Percentiles rank a stretch among this genome's conserved stretches.
Conservation (phyloP, 495 filamentous ascomycete species). For the Aspergillus avenaceus region DNA sequence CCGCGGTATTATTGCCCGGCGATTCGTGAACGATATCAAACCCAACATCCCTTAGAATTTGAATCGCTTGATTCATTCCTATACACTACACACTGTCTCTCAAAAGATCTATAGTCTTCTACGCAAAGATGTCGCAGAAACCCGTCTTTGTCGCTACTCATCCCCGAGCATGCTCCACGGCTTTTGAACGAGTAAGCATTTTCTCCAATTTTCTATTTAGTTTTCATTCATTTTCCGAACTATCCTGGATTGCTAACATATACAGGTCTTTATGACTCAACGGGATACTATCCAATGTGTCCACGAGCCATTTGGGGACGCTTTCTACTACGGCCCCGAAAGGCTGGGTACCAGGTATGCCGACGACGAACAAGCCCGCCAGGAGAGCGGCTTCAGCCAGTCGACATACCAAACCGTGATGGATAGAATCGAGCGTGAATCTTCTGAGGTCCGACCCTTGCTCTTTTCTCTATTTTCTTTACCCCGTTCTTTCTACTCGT, state of each 20-base stretch:
- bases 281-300: slow-evolving; percentile 72
- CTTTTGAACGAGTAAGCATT: slow-evolving; percentile 77
- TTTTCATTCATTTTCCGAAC: neutral
- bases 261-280: slow-evolving; percentile 92
- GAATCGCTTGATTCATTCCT: neutral
- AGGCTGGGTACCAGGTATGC: slow-evolving; percentile 72
- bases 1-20: slow-evolving; percentile 21
- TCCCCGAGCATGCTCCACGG: slow-evolving; percentile 89
- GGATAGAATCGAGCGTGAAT: slow-evolving; percentile 62
- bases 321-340: slow-evolving; percentile 93
- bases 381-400: slow-evolving; percentile 68
- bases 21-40: slow-evolving; percentile 6
- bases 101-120: neutral
- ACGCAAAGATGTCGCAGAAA: slow-evolving; percentile 62
- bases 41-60: neutral
- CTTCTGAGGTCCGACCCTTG: slow-evolving; percentile 57
- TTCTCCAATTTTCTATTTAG: neutral
- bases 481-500: neutral
- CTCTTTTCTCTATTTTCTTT: slow-evolving; percentile 19
- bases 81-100: neutral
- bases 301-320: slow-evolving; percentile 95
- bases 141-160: slow-evolving; percentile 93
- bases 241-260: slow-evolving; percentile 3
- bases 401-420: slow-evolving; percentile 75
- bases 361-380: slow-evolving; percentile 63